These are phyloP conservation scores for Alternaria tenuissima DNA, from an alignment of 2,329 filamentous ascomycete genomes.

Conservation along the genomic window DNA sequence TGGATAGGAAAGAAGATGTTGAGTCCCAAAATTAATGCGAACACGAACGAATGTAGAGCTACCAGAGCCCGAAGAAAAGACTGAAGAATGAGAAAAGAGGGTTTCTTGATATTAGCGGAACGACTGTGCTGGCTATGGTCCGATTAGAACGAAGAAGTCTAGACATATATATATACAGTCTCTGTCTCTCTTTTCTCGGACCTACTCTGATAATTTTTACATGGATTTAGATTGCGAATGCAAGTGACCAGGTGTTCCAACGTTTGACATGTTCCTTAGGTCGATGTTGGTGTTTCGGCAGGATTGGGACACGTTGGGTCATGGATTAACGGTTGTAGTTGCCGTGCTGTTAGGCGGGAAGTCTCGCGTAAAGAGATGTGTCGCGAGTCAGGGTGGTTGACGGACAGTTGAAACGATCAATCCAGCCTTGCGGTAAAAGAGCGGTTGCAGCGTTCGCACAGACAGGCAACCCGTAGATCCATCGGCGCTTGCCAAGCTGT, in stretches of 20 bases:
- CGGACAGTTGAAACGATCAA: constrained; percentile 4
- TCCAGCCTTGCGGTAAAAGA: not conserved
- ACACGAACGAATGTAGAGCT: constrained; percentile 32
- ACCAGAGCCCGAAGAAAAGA: constrained; percentile 43
- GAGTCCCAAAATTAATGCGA: constrained; percentile 13
- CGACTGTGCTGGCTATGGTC: constrained; percentile 1
- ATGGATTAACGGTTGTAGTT: constrained; percentile 19
- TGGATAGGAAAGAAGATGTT: not conserved
- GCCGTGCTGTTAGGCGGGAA: constrained; percentile 18
- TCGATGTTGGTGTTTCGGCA: constrained; percentile 28
- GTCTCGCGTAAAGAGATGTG: constrained; percentile 14
- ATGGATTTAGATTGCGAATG: constrained; percentile 22
- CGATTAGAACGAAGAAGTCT: constrained; percentile 11
- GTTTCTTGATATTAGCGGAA: constrained; percentile 15
- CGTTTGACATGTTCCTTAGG: constrained; percentile 20
- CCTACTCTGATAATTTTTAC: constrained; percentile 7
- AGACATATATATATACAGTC: constrained; percentile 23
- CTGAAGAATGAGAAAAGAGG: constrained; percentile 20
- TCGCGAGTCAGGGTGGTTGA: not conserved
- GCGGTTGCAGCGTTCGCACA: constrained; percentile 32
- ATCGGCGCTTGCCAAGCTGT: not conserved
- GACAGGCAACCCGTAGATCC: constrained; percentile 11
- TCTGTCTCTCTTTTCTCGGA: constrained; percentile 5
- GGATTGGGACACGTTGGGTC: constrained; percentile 18
- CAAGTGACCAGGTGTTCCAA: constrained; percentile 17